These are phyloP conservation scores for Wickerhamomyces bovis DNA, from an alignment of 805 yeast species.

Conservation along the genomic window DNA sequence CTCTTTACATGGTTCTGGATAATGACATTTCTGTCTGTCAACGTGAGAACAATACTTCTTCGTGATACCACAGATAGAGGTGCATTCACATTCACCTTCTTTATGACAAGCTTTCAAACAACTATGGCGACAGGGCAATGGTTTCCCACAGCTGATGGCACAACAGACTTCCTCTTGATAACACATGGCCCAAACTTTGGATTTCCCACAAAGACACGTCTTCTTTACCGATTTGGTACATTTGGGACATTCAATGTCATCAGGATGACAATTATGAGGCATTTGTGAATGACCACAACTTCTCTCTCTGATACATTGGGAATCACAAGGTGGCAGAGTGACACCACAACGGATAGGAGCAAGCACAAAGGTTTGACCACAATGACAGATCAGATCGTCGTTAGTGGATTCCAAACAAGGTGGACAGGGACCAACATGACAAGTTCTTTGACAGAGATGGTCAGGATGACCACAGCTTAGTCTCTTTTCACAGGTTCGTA, in stretches of 20 bases:
- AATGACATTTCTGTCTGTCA: slow-evolving; percentile 63
- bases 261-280: slow-evolving; percentile 73
- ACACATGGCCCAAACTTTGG: slow-evolving; percentile 56
- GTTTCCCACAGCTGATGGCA: slow-evolving; percentile 52
- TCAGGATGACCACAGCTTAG: slow-evolving; percentile 51
- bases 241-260: slow-evolving; percentile 59
- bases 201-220: slow-evolving; percentile 57
- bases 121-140: slow-evolving; percentile 41
- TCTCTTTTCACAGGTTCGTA: slow-evolving; percentile 54
- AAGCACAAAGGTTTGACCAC: slow-evolving; percentile 69
- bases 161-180: slow-evolving; percentile 67
- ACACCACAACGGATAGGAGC: slow-evolving; percentile 90
- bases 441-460: slow-evolving; percentile 63
- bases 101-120: slow-evolving; percentile 54
- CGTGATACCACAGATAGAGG: slow-evolving; percentile 47
- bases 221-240: slow-evolving; percentile 61
- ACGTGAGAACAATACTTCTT: slow-evolving; percentile 60
- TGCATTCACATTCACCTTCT: slow-evolving; percentile 59
- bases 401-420: slow-evolving; percentile 78
- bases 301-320: slow-evolving; percentile 52
- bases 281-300: slow-evolving; percentile 69
- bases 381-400: slow-evolving; percentile 71
- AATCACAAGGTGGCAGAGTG: slow-evolving; percentile 53
- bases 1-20: slow-evolving; percentile 47
- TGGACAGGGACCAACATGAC: slow-evolving; percentile 76